phyloP scores from a whole-genome alignment of 2,329 filamentous ascomycete genomes.

The Aspergillus pseudonomiae region DNA sequence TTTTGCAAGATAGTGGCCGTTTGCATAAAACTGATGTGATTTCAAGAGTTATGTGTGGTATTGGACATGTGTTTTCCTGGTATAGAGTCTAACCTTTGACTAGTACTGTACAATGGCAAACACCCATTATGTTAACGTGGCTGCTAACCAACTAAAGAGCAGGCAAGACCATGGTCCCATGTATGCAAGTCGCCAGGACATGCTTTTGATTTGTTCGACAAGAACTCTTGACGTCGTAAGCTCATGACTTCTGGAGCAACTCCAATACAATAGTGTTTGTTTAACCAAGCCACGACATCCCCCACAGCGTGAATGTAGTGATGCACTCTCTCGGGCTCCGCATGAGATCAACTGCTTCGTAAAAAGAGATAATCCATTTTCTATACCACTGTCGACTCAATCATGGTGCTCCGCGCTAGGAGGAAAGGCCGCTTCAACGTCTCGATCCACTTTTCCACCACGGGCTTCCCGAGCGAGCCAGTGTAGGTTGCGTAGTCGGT shows the following conservation, averaged over 20 bases:
- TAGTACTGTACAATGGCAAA: neutral
- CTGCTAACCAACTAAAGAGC: neutral
- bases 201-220: neutral
- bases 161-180: neutral
- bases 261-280: neutral
- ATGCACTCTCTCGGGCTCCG: neutral
- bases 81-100: too few relatives aligned
- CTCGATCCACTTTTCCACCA: neutral
- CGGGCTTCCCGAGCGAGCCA: slow-evolving; percentile 23
- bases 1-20: too few relatives aligned
- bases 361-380: neutral
- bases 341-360: too few relatives aligned
- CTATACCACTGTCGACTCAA: neutral
- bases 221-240: neutral
- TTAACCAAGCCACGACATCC: neutral
- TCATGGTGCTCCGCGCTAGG: neutral
- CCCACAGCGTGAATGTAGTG: neutral
- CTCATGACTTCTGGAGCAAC: neutral
- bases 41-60: too few relatives aligned
- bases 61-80: too few relatives aligned
- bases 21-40: too few relatives aligned
- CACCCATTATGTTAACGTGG: too few relatives aligned
- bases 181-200: neutral
- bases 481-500: slow-evolving; percentile 28
- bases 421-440: neutral